Evolutionary conservation across 176 grass and related monocot species (phyloP).

Genomic region (Puccinellia tenuiflora): DNA sequence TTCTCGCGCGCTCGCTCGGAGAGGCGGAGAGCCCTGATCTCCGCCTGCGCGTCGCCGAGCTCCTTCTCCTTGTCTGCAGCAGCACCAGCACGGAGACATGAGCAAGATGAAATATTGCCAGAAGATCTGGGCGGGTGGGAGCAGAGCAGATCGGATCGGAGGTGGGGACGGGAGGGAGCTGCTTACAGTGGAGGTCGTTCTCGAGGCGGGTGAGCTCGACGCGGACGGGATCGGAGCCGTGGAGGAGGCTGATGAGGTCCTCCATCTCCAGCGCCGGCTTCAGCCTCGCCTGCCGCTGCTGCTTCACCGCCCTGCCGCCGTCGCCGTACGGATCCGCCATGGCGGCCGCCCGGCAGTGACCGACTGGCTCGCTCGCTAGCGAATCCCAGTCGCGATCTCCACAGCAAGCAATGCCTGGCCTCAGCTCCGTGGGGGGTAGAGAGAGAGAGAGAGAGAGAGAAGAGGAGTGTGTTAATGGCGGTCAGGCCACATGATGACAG

Average conservation of each 20-base stretch:
- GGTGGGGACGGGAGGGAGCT: neutral
- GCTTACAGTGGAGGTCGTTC: conserved; percentile 65
- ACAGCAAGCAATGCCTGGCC: neutral
- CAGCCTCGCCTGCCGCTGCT: conserved; percentile 26
- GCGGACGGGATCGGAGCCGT: conserved; percentile 89
- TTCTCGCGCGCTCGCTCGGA: conserved; percentile 97
- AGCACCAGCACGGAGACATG: neutral
- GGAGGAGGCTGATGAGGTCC: conserved; percentile 98
- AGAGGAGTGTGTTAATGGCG: neutral
- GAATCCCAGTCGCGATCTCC: neutral
- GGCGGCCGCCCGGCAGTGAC: too few species aligned
- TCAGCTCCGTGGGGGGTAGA: neutral
- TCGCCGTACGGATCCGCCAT: conserved; percentile 54
- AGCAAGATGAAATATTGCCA: too few species aligned
- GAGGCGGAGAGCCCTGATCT: conserved; percentile 79
- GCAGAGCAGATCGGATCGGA: neutral
- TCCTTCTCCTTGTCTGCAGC: conserved; percentile 88
- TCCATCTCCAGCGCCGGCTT: conserved; percentile 84
- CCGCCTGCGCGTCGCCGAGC: conserved; percentile 72
- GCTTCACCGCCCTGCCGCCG: conserved; percentile 20
- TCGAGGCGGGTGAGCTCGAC: conserved; percentile 94
- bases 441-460: neutral
- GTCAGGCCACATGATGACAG: neutral
- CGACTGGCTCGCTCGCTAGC: too few species aligned
- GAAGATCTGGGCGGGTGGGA: too few species aligned